Evolutionary conservation across 2,329 filamentous ascomycete genomes (phyloP).

Genomic region (Fusarium succisae): DNA sequence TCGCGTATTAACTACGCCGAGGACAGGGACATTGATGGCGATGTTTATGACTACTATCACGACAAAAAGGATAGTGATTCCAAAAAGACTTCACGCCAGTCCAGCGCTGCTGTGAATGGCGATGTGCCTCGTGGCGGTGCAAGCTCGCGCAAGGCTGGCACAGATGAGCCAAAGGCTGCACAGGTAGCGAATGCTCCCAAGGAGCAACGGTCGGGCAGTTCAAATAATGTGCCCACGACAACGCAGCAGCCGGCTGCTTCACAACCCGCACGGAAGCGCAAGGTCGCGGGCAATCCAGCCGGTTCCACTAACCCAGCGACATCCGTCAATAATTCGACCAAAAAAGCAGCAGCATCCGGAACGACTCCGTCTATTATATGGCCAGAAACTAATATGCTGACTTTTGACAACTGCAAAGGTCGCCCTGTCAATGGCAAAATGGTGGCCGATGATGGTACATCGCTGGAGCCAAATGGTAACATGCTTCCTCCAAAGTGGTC

Average conservation of each 20-base stretch:
- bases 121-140: slow-evolving; percentile 47
- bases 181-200: slow-evolving; percentile 50
- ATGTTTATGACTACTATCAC: slow-evolving; percentile 76
- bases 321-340: slow-evolving; percentile 37
- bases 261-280: slow-evolving; percentile 81
- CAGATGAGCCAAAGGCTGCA: slow-evolving; percentile 52
- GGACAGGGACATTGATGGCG: slow-evolving; percentile 88
- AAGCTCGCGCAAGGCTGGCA: slow-evolving; percentile 54
- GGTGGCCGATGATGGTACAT: slow-evolving; percentile 89
- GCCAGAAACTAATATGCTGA: slow-evolving; percentile 86
- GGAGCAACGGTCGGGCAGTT: slow-evolving; percentile 44
- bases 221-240: slow-evolving; percentile 46
- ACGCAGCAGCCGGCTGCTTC: slow-evolving; percentile 61
- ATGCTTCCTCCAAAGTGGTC: slow-evolving; percentile 17
- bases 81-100: slow-evolving; percentile 65
- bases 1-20: slow-evolving; percentile 95
- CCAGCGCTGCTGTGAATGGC: slow-evolving; percentile 51
- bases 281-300: slow-evolving; percentile 65
- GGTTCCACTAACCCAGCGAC: slow-evolving; percentile 36
- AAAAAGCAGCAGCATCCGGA: slow-evolving; percentile 40
- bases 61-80: slow-evolving; percentile 64
- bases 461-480: slow-evolving; percentile 84
- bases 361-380: slow-evolving; percentile 52
- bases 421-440: slow-evolving; percentile 80
- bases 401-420: slow-evolving; percentile 77